Percentiles rank a stretch among this genome's conserved stretches.
These are phyloP conservation scores for Termitomyces sp. DNA, from an alignment of 768 basidiomycete species.

Conservation along the genomic window DNA sequence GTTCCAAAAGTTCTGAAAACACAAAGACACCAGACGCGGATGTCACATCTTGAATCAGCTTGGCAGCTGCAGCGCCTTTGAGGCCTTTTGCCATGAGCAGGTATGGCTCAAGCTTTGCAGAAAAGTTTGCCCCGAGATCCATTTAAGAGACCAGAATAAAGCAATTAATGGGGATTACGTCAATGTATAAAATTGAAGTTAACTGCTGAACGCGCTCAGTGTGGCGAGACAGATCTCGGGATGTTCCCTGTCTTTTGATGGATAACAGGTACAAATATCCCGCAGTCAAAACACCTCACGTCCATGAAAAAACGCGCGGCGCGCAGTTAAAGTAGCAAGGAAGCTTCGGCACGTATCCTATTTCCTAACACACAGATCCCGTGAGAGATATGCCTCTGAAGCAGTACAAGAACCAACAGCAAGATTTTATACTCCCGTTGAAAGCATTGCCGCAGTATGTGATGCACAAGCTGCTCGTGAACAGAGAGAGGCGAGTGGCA, in stretches of 20 bases:
- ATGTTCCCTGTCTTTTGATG: neutral
- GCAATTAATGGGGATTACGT: neutral
- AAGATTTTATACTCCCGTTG: too few species aligned
- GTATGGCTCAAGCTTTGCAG: conserved; percentile 81
- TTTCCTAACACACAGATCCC: too few species aligned
- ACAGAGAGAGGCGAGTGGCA: too few species aligned
- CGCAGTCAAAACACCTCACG: too few species aligned
- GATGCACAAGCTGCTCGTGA: too few species aligned
- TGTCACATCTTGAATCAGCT: conserved; percentile 81
- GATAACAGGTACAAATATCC: neutral
- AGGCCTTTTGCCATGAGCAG: conserved; percentile 88
- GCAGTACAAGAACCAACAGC: too few species aligned
- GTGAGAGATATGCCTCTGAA: too few species aligned
- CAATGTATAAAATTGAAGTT: neutral
- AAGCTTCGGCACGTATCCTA: too few species aligned
- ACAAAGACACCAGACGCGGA: conserved; percentile 89
- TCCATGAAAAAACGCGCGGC: too few species aligned
- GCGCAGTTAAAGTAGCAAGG: too few species aligned
- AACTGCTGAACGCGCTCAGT: neutral
- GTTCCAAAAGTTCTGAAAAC: conserved; percentile 82
- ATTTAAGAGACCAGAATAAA: conserved; percentile 24
- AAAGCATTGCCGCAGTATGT: too few species aligned
- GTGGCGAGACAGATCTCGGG: neutral
- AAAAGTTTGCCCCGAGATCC: conserved; percentile 60
- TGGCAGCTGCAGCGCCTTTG: conserved; percentile 90